Conservation (phyloP, 2,329 filamentous ascomycete genomes). For the Paracorniculantispora psalliotae region DNA sequence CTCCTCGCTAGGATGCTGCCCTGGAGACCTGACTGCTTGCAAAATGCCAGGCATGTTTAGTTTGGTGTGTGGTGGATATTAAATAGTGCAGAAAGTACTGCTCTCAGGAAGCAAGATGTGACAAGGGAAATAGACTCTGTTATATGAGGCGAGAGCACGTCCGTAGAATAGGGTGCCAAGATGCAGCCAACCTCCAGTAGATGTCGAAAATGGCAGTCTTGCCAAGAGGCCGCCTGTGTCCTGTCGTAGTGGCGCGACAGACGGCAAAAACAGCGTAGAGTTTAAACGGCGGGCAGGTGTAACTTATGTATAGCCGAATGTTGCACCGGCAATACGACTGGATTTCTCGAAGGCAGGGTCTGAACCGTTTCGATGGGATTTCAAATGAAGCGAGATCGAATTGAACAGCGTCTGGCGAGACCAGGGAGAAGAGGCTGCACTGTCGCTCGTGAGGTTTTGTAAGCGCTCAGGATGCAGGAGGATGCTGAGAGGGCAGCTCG, state of each 20-base stretch:
- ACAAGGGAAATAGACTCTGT: background rate
- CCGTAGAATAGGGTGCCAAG: background rate
- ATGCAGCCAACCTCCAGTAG: no score
- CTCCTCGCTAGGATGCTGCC: conserved; percentile 18
- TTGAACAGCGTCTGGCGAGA: background rate
- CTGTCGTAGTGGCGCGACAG: background rate
- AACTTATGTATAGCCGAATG: background rate
- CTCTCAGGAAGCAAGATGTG: background rate
- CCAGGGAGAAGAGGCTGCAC: background rate
- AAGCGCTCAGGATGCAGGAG: background rate
- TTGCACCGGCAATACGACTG: background rate
- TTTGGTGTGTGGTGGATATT: background rate
- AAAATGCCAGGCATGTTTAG: conserved; percentile 18
- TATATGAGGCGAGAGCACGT: background rate
- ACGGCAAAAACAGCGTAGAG: background rate
- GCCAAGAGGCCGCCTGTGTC: background rate
- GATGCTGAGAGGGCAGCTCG: background rate
- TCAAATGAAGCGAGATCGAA: background rate
- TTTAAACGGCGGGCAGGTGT: background rate
- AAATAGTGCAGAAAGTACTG: background rate
- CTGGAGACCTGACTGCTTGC: background rate
- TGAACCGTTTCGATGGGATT: background rate
- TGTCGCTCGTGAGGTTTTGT: background rate
- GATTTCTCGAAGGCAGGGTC: no score
- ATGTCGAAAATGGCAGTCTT: background rate